Evolutionary conservation across 352 stramenopile species (phyloP).

Genomic region (Pythium oligandrum): DNA sequence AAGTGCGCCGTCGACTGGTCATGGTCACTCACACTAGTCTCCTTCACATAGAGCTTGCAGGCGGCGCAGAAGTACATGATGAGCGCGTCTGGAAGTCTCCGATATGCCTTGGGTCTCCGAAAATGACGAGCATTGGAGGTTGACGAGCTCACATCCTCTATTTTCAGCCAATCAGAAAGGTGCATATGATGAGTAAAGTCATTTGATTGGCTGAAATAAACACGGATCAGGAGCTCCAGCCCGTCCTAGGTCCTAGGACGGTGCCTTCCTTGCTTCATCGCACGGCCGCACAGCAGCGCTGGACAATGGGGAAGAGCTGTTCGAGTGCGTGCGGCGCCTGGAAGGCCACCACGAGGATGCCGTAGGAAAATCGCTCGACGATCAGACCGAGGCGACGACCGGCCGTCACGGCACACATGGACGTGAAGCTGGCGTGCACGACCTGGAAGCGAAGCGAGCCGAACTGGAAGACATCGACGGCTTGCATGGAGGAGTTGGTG

Average conservation of each 20-base stretch:
- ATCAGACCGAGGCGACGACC: constrained; percentile 33
- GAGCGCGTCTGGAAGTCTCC: no score
- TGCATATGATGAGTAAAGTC: no score
- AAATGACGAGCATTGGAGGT: no score
- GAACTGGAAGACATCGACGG: constrained; percentile 25
- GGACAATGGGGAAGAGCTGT: constrained; percentile 26
- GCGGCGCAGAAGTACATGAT: constrained; percentile 60
- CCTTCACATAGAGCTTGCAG: constrained; percentile 58
- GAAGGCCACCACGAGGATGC: constrained; percentile 40
- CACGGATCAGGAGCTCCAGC: no score
- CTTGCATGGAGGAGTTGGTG: constrained; percentile 1
- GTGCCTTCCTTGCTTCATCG: no score
- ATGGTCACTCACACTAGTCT: constrained; percentile 42
- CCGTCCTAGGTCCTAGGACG: no score
- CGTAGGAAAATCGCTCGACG: constrained; percentile 46
- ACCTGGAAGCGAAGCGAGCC: constrained; percentile 31
- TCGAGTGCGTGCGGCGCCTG: constrained; percentile 29
- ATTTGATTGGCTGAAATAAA: no score
- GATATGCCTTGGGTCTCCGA: no score
- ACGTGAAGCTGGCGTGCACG: constrained; percentile 39
- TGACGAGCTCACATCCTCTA: no score
- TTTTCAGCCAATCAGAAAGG: no score
- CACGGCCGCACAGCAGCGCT: constrained; percentile 27
- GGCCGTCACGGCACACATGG: constrained; percentile 30
- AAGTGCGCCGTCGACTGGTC: constrained; percentile 50